phyloP scores from a whole-genome alignment of 2,329 filamentous ascomycete genomes.

The Ophiostoma sp. region DNA sequence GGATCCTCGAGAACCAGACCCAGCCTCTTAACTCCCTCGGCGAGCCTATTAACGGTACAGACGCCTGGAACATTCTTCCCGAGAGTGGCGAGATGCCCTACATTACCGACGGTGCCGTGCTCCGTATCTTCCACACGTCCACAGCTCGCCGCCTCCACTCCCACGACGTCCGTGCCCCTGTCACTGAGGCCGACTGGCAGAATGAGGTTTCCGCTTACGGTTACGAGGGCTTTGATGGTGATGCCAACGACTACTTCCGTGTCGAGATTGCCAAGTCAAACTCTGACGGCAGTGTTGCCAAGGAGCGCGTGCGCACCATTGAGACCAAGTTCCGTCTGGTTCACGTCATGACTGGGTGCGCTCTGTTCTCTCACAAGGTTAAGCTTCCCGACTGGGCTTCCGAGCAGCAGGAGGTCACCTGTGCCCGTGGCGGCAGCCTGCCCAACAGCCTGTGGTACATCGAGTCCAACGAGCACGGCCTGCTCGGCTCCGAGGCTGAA shows the following conservation, averaged over 20 bases:
- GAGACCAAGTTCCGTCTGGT: slow-evolving; percentile 94
- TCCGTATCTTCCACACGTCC: slow-evolving; percentile 76
- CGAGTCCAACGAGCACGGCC: slow-evolving; percentile 81
- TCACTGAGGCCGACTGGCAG: slow-evolving; percentile 88
- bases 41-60: slow-evolving; percentile 70
- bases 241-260: slow-evolving; percentile 93
- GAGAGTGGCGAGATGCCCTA: slow-evolving; percentile 49
- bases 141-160: slow-evolving; percentile 91
- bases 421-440: slow-evolving; percentile 80
- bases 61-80: slow-evolving; percentile 72
- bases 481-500: slow-evolving; percentile 68
- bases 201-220: slow-evolving; percentile 96
- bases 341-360: slow-evolving; percentile 94
- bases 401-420: slow-evolving; percentile 98
- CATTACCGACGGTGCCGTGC: slow-evolving; percentile 72
- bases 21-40: slow-evolving; percentile 76
- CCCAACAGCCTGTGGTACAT: slow-evolving; percentile 98
- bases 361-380: slow-evolving; percentile 96
- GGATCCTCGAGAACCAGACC: slow-evolving; percentile 91
- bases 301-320: slow-evolving; percentile 83
- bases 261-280: slow-evolving; percentile 90
- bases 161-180: slow-evolving; percentile 82
- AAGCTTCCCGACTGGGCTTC: slow-evolving; percentile 98
- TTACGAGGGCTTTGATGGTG: slow-evolving; percentile 92
- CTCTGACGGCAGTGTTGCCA: slow-evolving; percentile 72